These are phyloP conservation scores for Candida coquimbonensis DNA, from an alignment of 805 yeast species.

Conservation along the genomic window DNA sequence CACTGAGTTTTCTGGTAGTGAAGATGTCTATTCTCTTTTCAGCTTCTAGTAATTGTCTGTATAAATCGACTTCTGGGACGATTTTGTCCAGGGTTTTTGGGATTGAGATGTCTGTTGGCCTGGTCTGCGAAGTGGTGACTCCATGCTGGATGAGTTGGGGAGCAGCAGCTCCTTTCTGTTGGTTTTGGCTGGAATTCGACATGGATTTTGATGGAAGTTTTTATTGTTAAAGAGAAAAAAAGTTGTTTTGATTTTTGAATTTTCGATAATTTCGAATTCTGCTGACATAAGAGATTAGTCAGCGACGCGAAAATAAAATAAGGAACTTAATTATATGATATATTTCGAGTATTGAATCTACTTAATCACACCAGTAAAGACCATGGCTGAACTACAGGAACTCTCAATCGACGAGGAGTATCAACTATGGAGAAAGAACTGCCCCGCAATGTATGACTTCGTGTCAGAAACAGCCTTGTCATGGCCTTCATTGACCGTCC, in stretches of 20 bases:
- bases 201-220: not conserved
- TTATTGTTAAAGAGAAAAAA: not conserved
- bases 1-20: conserved; percentile 76
- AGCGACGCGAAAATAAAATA: not conserved
- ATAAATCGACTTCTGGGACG: conserved; percentile 66
- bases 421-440: conserved; percentile 73
- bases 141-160: conserved; percentile 18
- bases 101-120: conserved; percentile 50
- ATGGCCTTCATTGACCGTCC: conserved; percentile 78
- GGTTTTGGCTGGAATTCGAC: conserved; percentile 2
- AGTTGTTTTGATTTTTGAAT: not conserved
- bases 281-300: not conserved
- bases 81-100: conserved; percentile 37
- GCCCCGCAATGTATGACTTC: conserved; percentile 76
- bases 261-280: not conserved
- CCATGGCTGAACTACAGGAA: conserved; percentile 16
- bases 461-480: conserved; percentile 72
- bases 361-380: not conserved
- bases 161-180: not conserved
- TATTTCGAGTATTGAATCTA: too few species aligned
- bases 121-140: conserved; percentile 17
- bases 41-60: conserved; percentile 68
- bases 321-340: too few species aligned
- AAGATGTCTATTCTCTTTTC: conserved; percentile 77
- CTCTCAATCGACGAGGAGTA: conserved; percentile 47